A percentile compares a stretch with the other conserved stretches of the same genome.
phyloP scores from a whole-genome alignment of 345 rosid genomes.

The Cardiospermum halicacabum region DNA sequence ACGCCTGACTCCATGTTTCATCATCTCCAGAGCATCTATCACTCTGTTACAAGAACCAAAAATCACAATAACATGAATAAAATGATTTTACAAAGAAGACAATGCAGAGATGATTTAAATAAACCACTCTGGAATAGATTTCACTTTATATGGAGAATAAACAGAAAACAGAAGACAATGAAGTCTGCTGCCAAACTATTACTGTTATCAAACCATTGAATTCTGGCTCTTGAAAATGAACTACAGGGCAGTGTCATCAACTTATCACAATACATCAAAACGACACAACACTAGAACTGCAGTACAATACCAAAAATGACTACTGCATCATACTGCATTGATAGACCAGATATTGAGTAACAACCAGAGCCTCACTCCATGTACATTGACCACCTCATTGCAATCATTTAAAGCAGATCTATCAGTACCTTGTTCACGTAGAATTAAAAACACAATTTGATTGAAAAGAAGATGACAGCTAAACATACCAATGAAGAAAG shows the following conservation, averaged over 20 bases:
- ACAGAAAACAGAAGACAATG: neutral
- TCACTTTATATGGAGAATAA: neutral
- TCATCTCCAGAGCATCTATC: constrained; percentile 96
- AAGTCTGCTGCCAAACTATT: no score
- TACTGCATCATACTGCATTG: no score
- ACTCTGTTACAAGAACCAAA: constrained; percentile 42
- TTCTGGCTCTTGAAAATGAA: neutral
- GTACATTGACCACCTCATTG: neutral
- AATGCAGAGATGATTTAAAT: neutral
- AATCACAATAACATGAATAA: constrained; percentile 15
- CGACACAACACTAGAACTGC: no score
- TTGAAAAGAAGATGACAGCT: neutral
- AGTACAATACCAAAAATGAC: neutral
- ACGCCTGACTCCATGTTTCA: constrained; percentile 93
- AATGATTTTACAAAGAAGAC: neutral
- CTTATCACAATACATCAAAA: neutral
- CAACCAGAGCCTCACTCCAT: neutral
- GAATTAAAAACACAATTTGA: neutral
- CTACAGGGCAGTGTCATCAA: no score
- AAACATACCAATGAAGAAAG: neutral
- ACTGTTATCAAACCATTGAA: no score
- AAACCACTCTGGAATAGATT: neutral
- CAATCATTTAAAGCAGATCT: neutral
- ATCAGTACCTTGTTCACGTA: neutral
- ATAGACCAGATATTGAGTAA: no score